Evolutionary conservation across 2,329 filamentous ascomycete genomes (phyloP).

Genomic region (Plenodomus tracheiphilus): DNA sequence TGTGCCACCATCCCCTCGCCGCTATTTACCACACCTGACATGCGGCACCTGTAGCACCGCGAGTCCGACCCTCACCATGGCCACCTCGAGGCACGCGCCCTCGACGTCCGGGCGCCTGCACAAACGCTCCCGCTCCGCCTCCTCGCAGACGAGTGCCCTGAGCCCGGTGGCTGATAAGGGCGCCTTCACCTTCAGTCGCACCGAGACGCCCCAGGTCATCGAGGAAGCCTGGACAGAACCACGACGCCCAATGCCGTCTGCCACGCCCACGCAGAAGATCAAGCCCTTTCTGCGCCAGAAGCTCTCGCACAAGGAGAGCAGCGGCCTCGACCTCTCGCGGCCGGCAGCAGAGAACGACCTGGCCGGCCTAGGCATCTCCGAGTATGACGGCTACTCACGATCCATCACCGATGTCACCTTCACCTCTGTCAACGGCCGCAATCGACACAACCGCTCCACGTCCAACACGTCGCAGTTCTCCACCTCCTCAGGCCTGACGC

Average conservation of each 20-base stretch:
- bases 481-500: slow-evolving; percentile 52
- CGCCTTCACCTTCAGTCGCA: slow-evolving; percentile 39
- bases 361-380: slow-evolving; percentile 59
- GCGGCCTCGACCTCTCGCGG: slow-evolving; percentile 58
- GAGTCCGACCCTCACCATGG: slow-evolving; percentile 8
- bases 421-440: slow-evolving; percentile 42
- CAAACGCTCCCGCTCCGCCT: slow-evolving; percentile 46
- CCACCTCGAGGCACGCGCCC: slow-evolving; percentile 18
- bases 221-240: slow-evolving; percentile 39
- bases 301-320: slow-evolving; percentile 54
- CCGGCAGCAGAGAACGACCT: slow-evolving; percentile 59
- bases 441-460: slow-evolving; percentile 55
- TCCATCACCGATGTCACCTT: slow-evolving; percentile 52
- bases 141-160: slow-evolving; percentile 41
- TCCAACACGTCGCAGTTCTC: slow-evolving; percentile 61
- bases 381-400: slow-evolving; percentile 45
- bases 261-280: slow-evolving; percentile 48
- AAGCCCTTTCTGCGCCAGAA: slow-evolving; percentile 59
- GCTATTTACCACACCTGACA: slow-evolving; percentile 8
- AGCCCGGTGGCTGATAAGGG: slow-evolving; percentile 34
- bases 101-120: slow-evolving; percentile 45
- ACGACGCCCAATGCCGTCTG: slow-evolving; percentile 25
- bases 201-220: slow-evolving; percentile 39
- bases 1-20: not conserved
- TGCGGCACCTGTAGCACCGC: slow-evolving; percentile 12